Percentiles rank a stretch among this genome's conserved stretches.
These are phyloP conservation scores for Eutrema salsugineum DNA, from an alignment of 441 rosid species.

Conservation along the genomic window DNA sequence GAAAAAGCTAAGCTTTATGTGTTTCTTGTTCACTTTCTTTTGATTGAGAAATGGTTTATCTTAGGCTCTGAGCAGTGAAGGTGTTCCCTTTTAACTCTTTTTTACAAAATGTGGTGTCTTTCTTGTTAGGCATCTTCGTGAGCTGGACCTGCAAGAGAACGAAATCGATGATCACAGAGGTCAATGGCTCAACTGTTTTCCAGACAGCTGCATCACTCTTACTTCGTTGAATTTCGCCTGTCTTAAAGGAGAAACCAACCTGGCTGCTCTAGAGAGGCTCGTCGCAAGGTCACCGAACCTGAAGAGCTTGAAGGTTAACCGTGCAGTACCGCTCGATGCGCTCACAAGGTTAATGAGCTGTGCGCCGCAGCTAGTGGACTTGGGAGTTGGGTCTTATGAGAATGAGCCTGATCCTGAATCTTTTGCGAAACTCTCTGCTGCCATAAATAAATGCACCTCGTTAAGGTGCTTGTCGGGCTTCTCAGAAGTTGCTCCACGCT, in stretches of 20 bases:
- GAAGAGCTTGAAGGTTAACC: constrained; percentile 76
- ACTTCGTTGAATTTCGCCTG: constrained; percentile 86
- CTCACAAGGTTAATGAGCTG: constrained; percentile 57
- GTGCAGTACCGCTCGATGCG: constrained; percentile 68
- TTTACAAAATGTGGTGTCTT: neutral
- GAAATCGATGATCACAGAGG: constrained; percentile 91
- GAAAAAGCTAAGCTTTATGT: no score
- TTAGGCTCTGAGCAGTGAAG: neutral
- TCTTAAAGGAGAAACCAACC: constrained; percentile 79
- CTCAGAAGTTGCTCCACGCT: constrained; percentile 61
- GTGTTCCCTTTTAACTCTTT: neutral
- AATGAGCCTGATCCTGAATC: constrained; percentile 63
- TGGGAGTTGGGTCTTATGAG: constrained; percentile 80
- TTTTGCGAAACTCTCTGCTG: constrained; percentile 39
- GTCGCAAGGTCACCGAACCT: constrained; percentile 90
- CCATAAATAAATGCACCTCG: constrained; percentile 50
- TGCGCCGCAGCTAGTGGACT: constrained; percentile 74
- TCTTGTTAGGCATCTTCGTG: constrained; percentile 62
- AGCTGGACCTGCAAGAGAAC: constrained; percentile 96
- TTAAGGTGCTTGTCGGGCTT: constrained; percentile 86
- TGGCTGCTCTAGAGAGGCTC: constrained; percentile 77
- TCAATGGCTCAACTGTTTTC: constrained; percentile 91
- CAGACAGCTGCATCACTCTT: constrained; percentile 76
- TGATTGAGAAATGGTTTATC: no score
- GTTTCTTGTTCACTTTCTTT: no score